These are phyloP conservation scores for Neurospora tetraspora DNA, from an alignment of 495 filamentous ascomycete genomes.

Conservation along the genomic window DNA sequence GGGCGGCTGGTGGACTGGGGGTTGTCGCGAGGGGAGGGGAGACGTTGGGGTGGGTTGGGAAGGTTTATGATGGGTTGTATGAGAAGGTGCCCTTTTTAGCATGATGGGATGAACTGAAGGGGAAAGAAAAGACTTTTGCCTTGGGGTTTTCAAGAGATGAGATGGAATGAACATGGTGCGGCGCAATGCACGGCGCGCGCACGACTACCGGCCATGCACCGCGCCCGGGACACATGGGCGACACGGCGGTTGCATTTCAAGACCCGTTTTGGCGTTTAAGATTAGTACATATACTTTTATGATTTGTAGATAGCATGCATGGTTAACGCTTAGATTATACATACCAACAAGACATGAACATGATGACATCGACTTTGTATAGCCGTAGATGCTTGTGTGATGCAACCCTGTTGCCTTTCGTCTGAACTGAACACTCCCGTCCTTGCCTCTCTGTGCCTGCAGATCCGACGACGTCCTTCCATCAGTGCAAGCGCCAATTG, in stretches of 20 bases:
- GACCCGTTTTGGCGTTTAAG: neutral
- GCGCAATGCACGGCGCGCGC: neutral
- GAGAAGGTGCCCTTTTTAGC: conserved; percentile 19
- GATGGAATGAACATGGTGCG: neutral
- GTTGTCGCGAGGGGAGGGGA: conserved; percentile 64
- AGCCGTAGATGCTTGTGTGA: neutral
- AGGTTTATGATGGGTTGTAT: conserved; percentile 57
- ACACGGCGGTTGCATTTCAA: neutral
- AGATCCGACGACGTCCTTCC: neutral
- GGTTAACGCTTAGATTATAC: neutral
- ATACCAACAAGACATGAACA: neutral
- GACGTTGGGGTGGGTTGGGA: conserved; percentile 67
- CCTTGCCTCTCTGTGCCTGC: neutral
- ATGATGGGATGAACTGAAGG: neutral
- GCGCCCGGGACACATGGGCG: neutral
- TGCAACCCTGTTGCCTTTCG: neutral
- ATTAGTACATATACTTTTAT: neutral
- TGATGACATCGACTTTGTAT: neutral
- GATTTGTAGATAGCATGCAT: neutral
- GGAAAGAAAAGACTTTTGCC: neutral
- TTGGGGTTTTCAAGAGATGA: neutral
- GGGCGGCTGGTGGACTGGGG: conserved; percentile 73
- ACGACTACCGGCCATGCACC: neutral
- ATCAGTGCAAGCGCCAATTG: too few relatives aligned
- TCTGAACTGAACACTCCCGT: neutral